Evolutionary conservation across 139 green algal species (phyloP).

Genomic region (Volvox reticuliferus): DNA sequence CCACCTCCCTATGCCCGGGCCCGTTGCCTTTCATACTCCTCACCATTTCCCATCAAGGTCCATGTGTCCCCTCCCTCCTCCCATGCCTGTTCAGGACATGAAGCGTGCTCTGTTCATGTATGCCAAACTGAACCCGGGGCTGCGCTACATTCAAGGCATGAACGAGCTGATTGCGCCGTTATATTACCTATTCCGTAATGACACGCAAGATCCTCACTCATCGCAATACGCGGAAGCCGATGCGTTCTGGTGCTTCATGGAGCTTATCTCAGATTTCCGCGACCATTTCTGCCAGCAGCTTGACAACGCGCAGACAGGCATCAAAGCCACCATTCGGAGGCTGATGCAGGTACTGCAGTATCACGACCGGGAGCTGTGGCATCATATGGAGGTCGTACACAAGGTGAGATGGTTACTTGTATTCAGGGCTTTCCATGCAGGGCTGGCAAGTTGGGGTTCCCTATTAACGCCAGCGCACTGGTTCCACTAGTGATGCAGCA

Average conservation of each 20-base stretch:
- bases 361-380: conserved; percentile 55
- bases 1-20: too few species aligned
- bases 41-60: too few species aligned
- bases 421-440: too few species aligned
- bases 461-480: too few species aligned
- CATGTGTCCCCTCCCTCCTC: too few species aligned
- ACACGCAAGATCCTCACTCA: conserved; percentile 42
- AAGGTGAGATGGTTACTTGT: conserved; percentile 44
- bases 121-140: conserved; percentile 97
- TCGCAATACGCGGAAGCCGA: conserved; percentile 88
- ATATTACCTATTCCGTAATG: conserved; percentile 91
- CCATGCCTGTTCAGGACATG: conserved; percentile 74
- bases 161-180: conserved; percentile 96
- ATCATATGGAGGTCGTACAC: conserved; percentile 58
- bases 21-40: too few species aligned
- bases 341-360: conserved; percentile 78
- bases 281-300: conserved; percentile 96
- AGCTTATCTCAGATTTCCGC: conserved; percentile 68
- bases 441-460: too few species aligned
- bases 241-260: conserved; percentile 95
- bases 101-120: conserved; percentile 94
- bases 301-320: conserved; percentile 92
- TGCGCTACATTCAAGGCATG: conserved; percentile 97
- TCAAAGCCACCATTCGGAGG: conserved; percentile 82
- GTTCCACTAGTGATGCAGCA: too few species aligned